Conservation (phyloP, 2,329 filamentous ascomycete genomes). For the Colletotrichum australisinense region DNA sequence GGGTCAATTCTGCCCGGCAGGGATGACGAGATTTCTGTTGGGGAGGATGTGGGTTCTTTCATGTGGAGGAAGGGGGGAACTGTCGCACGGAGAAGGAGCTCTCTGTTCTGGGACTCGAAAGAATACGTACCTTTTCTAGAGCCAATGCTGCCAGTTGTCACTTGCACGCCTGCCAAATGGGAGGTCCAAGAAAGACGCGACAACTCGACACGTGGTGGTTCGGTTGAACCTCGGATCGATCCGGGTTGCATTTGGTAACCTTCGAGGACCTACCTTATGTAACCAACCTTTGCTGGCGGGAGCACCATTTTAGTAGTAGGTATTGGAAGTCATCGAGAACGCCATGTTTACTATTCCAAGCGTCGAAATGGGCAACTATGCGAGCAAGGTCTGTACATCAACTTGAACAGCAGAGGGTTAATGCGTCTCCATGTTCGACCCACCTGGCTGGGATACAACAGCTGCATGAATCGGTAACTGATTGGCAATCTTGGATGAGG, state of each 20-base stretch:
- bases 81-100: not conserved
- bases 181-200: not conserved
- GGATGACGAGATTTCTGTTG: constrained; percentile 33
- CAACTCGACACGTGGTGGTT: not conserved
- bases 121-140: not conserved
- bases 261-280: not conserved
- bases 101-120: not conserved
- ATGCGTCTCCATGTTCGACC: constrained; percentile 13
- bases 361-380: not conserved
- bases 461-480: constrained; percentile 12
- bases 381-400: not conserved
- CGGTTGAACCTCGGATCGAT: constrained; percentile 22
- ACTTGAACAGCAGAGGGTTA: constrained; percentile 7
- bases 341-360: not conserved
- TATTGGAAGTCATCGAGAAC: constrained; percentile 7
- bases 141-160: not conserved
- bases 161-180: not conserved
- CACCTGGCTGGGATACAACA: constrained; percentile 7
- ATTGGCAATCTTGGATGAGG: not conserved
- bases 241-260: not conserved
- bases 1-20: constrained; percentile 29
- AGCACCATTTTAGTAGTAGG: constrained; percentile 12
- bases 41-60: constrained; percentile 25
- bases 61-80: not conserved
- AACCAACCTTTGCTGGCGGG: not conserved